These are phyloP conservation scores for Hymenotorrendiella dingleyae DNA, from an alignment of 2,329 filamentous ascomycete genomes.

Conservation along the genomic window DNA sequence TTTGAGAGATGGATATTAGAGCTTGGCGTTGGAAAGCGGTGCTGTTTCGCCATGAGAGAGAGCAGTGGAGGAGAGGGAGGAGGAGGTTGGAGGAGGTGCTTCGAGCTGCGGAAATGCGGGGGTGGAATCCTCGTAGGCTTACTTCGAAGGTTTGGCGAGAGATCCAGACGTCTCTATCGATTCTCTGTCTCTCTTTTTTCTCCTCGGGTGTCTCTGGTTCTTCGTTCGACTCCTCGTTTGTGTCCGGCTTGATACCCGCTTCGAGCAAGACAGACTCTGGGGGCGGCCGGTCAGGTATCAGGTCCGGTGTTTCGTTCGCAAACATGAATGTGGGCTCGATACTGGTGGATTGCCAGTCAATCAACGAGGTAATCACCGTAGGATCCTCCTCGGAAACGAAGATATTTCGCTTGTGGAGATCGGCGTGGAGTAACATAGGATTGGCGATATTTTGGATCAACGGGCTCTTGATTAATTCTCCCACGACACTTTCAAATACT, in stretches of 20 bases:
- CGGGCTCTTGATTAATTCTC: slow-evolving; percentile 26
- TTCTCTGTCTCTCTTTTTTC: slow-evolving; percentile 21
- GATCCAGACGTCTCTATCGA: slow-evolving; percentile 19
- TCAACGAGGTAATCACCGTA: slow-evolving; percentile 33
- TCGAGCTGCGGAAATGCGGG: slow-evolving; percentile 29
- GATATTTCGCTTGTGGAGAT: slow-evolving; percentile 38
- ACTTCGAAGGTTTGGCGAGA: slow-evolving; percentile 29
- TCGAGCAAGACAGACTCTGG: not conserved
- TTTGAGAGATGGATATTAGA: slow-evolving; percentile 34
- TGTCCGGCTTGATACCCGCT: slow-evolving; percentile 13
- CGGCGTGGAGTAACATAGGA: slow-evolving; percentile 34
- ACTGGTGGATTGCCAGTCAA: slow-evolving; percentile 38
- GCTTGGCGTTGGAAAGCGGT: slow-evolving; percentile 35
- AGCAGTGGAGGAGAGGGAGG: slow-evolving; percentile 35
- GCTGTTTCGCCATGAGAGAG: slow-evolving; percentile 37
- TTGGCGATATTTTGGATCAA: slow-evolving; percentile 25
- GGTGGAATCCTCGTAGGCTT: slow-evolving; percentile 28
- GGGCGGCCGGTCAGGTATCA: slow-evolving; percentile 21
- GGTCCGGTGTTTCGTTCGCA: slow-evolving; percentile 35
- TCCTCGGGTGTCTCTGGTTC: not conserved
- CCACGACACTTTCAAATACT: slow-evolving; percentile 26
- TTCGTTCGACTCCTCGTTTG: slow-evolving; percentile 12
- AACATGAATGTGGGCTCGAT: slow-evolving; percentile 37
- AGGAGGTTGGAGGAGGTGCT: slow-evolving; percentile 33
- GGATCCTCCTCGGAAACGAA: slow-evolving; percentile 36